Evolutionary conservation across 768 basidiomycete species (phyloP), one percentile per base, ranked within the genome.

Genomic region (Leucosporidium scottii): DNA sequence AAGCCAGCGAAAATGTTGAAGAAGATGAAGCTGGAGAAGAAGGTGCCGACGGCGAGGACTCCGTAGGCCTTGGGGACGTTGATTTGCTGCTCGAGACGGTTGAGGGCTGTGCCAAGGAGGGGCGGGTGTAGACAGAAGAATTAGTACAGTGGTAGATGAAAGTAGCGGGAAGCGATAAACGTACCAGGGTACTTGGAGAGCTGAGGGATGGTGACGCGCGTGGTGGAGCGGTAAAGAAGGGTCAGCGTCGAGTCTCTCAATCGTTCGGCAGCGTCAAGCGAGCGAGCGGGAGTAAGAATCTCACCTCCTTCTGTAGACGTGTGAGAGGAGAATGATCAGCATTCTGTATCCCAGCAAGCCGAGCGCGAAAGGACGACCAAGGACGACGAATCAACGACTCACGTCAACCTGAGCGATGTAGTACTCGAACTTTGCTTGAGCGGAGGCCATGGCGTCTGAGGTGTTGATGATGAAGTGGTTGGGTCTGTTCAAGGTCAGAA

Each of bases 401-500:
- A 94, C 94, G 83, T 98, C 94, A 76, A 98, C 88, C 83, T 93
- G 89, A 79, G 78, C 81, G 76, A 91, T 80, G 78, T 96, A 91
- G 81, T 87, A 85, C 74, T 82, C 20, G 69, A 86, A 89, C 83
- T 88, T 89, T 78, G 85, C 86, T 80, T 89, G 86, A 30, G 85
- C 91, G 63, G 66, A 61, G 47, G 69, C 69, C 69, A 70, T 70
- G n/a, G 28, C 51, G 23, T n/a, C 21, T 51, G 36, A 15, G 7
- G 48, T 50, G 25, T 21, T 23, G 12, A 12, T 28, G 34, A 10
- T 4, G 47, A 34, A 10, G 34, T 34, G 51, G 17, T 60, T 7
- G 48, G 44, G 47, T 15, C 18, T 10, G 47, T 10, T 1, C 7
- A 2, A 18, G 8, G 15, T 8, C 39, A 34, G 39, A 44, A 44